Conservation (phyloP, 192 early-diverging fungal species). For the Coemansia sp. region DNA sequence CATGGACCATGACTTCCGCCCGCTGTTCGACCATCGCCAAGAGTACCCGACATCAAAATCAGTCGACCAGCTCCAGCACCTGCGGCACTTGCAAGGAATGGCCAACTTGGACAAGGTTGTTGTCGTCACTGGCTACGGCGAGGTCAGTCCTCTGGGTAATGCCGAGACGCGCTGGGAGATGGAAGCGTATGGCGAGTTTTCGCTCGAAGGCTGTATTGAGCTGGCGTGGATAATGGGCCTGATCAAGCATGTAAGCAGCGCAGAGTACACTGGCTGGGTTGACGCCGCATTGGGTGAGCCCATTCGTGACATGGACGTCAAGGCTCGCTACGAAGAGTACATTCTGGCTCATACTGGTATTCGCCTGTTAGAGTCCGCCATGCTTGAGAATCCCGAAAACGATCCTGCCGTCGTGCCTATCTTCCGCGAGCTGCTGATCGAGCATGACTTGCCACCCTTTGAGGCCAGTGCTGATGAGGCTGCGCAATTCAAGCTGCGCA, state of each 20-base stretch:
- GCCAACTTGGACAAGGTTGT: slow-evolving; percentile 90
- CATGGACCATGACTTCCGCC: slow-evolving; percentile 49
- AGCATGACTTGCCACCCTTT: slow-evolving; percentile 84
- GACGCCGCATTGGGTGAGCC: slow-evolving; percentile 77
- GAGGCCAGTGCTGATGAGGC: slow-evolving; percentile 89
- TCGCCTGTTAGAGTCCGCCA: slow-evolving; percentile 44
- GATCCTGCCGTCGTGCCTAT: slow-evolving; percentile 85
- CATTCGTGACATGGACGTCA: slow-evolving; percentile 84
- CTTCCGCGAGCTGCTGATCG: slow-evolving; percentile 88
- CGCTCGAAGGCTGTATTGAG: slow-evolving; percentile 78
- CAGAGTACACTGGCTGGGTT: slow-evolving; percentile 72
- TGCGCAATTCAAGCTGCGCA: slow-evolving; percentile 79
- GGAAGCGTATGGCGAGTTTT: slow-evolving; percentile 77
- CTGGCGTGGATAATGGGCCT: slow-evolving; percentile 98
- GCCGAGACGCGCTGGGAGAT: slow-evolving; percentile 97
- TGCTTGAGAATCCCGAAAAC: slow-evolving; percentile 72
- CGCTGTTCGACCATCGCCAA: slow-evolving; percentile 87
- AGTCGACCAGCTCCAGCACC: slow-evolving; percentile 65
- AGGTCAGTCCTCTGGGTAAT: slow-evolving; percentile 91
- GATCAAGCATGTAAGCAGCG: slow-evolving; percentile 79
- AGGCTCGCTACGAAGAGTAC: slow-evolving; percentile 87
- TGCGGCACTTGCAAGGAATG: slow-evolving; percentile 68
- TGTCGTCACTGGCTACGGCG: slow-evolving; percentile 91
- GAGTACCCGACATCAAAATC: slow-evolving; percentile 70
- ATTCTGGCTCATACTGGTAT: slow-evolving; percentile 89